These are phyloP conservation scores for Aspergillus eucalypticola DNA, from an alignment of 2,329 filamentous ascomycete genomes.

Conservation along the genomic window DNA sequence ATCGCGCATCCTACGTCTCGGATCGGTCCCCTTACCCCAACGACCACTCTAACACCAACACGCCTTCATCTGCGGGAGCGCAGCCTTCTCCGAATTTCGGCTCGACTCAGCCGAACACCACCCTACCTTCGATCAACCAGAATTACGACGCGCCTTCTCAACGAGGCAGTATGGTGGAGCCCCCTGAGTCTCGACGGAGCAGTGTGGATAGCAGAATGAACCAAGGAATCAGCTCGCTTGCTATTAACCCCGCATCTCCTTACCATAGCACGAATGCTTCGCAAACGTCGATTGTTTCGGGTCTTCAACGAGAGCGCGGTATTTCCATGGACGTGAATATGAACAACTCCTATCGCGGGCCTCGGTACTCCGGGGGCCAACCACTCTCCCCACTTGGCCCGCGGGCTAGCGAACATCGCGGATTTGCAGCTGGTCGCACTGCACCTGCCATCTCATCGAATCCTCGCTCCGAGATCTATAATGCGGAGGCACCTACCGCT, in stretches of 20 bases:
- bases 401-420: constrained; percentile 41
- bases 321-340: constrained; percentile 43
- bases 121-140: constrained; percentile 61
- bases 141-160: constrained; percentile 55
- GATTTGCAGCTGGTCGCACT: constrained; percentile 48
- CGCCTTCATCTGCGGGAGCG: constrained; percentile 39
- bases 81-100: constrained; percentile 43
- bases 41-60: constrained; percentile 37
- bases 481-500: constrained; percentile 51
- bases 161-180: constrained; percentile 43
- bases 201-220: constrained; percentile 53
- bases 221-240: constrained; percentile 50
- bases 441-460: constrained; percentile 53
- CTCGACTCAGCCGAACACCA: constrained; percentile 42
- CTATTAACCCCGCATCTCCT: constrained; percentile 49
- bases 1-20: constrained; percentile 39
- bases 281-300: constrained; percentile 48
- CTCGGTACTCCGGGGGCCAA: constrained; percentile 42
- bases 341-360: constrained; percentile 38
- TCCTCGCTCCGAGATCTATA: constrained; percentile 52
- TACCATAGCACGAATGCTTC: constrained; percentile 51
- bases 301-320: constrained; percentile 45
- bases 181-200: constrained; percentile 50
- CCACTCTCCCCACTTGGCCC: constrained; percentile 46
- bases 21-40: constrained; percentile 45